Conservation (phyloP, 768 basidiomycete genomes). For the Russula olivacea region DNA sequence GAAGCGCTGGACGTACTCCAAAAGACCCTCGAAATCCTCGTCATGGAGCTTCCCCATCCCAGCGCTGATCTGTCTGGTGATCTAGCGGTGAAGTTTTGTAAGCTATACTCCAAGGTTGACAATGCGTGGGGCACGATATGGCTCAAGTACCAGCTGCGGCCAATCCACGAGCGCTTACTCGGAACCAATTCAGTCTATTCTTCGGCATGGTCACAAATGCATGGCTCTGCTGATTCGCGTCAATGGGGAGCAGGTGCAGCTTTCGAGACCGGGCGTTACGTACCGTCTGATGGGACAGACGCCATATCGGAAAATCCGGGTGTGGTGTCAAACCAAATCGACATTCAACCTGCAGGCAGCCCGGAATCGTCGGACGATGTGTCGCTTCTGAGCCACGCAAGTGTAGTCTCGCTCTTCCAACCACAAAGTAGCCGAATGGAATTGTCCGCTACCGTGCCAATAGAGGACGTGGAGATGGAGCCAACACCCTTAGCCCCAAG, state of each 20-base stretch:
- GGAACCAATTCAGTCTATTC: background rate
- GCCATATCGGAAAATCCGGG: background rate
- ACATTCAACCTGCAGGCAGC: background rate
- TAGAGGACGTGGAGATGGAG: background rate
- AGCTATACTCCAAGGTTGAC: constrained; percentile 6
- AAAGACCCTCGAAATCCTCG: background rate
- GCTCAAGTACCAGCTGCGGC: constrained; percentile 3
- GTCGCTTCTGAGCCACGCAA: background rate
- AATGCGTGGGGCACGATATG: background rate
- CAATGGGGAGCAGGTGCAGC: background rate
- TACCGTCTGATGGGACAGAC: background rate
- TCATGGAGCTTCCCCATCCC: background rate
- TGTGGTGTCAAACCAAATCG: background rate
- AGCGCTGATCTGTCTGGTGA: background rate
- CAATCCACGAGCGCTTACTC: background rate
- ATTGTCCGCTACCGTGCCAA: background rate
- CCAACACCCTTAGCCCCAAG: background rate
- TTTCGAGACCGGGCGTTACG: background rate
- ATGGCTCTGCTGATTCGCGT: background rate
- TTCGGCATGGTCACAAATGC: background rate
- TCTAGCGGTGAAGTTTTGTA: background rate
- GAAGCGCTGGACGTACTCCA: constrained; percentile 1
- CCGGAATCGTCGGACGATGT: background rate
- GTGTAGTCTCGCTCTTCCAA: background rate
- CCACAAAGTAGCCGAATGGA: no score